phyloP scores from a whole-genome alignment of 2,329 filamentous ascomycete species.

The Microsporum audouinii region DNA sequence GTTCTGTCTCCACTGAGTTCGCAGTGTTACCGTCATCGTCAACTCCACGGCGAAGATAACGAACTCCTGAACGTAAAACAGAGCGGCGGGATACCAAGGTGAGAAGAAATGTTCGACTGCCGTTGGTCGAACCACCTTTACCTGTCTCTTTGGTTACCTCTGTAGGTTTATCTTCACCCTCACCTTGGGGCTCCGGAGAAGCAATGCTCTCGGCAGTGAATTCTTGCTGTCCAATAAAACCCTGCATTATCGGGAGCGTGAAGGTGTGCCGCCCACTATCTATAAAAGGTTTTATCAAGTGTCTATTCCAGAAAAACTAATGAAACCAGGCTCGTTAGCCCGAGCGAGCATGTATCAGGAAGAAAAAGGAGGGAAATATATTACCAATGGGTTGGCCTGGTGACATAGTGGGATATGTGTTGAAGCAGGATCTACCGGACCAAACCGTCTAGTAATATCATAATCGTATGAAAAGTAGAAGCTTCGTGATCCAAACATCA shows the following conservation, averaged over 20 bases:
- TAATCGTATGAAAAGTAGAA: conserved; percentile 96
- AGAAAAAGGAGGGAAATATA: conserved; percentile 13
- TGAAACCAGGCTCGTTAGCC: not conserved
- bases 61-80: conserved; percentile 70
- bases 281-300: conserved; percentile 63
- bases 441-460: conserved; percentile 64
- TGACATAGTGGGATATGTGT: conserved; percentile 54
- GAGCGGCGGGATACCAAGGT: conserved; percentile 87
- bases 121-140: conserved; percentile 13
- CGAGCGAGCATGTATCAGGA: not conserved
- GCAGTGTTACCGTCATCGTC: conserved; percentile 82
- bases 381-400: conserved; percentile 56
- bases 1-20: conserved; percentile 90
- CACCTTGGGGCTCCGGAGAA: conserved; percentile 10
- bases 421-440: conserved; percentile 29
- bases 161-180: not conserved
- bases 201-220: conserved; percentile 55
- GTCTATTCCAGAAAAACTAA: conserved; percentile 81
- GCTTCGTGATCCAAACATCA: conserved; percentile 73
- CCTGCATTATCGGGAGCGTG: conserved; percentile 76
- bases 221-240: conserved; percentile 76
- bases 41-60: conserved; percentile 80
- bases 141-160: conserved; percentile 23
- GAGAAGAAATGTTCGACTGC: conserved; percentile 53
- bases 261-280: conserved; percentile 59